These are phyloP conservation scores for Pezicula carpinea DNA, from an alignment of 2,329 filamentous ascomycete species.

Conservation along the genomic window DNA sequence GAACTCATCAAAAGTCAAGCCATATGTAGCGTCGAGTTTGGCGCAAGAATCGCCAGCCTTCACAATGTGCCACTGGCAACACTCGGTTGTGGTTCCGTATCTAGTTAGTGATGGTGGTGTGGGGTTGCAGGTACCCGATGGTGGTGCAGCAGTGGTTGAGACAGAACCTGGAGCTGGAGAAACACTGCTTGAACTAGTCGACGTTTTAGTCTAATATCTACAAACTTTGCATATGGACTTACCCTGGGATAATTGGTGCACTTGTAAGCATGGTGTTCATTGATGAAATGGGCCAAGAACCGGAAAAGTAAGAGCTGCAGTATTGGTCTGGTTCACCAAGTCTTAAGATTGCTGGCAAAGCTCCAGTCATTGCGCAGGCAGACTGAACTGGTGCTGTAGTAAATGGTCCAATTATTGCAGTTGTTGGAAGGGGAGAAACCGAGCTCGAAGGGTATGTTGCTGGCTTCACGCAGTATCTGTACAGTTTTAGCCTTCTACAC, in stretches of 20 bases:
- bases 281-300: background rate
- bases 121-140: background rate
- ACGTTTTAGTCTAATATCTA: background rate
- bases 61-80: background rate
- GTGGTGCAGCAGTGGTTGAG: background rate
- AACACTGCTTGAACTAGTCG: background rate
- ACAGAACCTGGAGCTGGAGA: background rate
- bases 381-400: background rate
- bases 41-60: background rate
- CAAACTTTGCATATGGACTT: background rate
- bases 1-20: background rate
- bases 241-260: background rate
- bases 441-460: no score
- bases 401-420: background rate
- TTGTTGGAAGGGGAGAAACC: background rate
- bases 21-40: background rate
- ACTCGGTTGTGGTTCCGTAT: background rate
- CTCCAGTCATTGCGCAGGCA: background rate
- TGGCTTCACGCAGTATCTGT: no score
- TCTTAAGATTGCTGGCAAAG: background rate
- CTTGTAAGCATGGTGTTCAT: background rate
- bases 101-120: background rate
- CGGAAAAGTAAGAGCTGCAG: background rate
- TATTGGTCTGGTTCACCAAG: background rate
- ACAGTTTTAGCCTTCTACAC: no score